Percentiles rank a stretch among this genome's conserved stretches.
phyloP scores from a whole-genome alignment of 352 stramenopile species.

The Discostella stelligera region DNA sequence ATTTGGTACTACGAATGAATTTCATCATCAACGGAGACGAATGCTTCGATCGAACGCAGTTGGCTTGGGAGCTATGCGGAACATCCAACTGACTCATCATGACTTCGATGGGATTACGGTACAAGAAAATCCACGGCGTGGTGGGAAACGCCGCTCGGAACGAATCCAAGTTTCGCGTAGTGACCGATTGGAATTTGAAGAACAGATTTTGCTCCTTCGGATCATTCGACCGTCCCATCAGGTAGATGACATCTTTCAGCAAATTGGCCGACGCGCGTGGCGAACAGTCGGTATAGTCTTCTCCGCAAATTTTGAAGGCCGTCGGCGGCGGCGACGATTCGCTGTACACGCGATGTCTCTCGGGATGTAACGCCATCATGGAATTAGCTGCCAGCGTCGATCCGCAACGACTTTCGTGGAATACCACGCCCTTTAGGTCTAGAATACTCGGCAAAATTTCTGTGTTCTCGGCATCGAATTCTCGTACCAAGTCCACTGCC shows the following conservation, averaged over 20 bases:
- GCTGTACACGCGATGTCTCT: slow-evolving; percentile 65
- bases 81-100: slow-evolving; percentile 81
- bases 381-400: slow-evolving; percentile 86
- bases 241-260: slow-evolving; percentile 81
- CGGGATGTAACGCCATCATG: slow-evolving; percentile 65
- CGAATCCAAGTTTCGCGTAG: slow-evolving; percentile 77
- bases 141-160: slow-evolving; percentile 77
- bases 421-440: slow-evolving; percentile 81
- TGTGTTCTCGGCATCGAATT: slow-evolving; percentile 50
- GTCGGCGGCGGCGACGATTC: slow-evolving; percentile 56
- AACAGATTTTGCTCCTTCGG: slow-evolving; percentile 74
- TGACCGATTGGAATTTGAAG: slow-evolving; percentile 80
- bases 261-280: slow-evolving; percentile 44
- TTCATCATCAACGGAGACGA: slow-evolving; percentile 31
- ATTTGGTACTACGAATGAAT: slow-evolving; percentile 18
- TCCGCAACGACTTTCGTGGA: slow-evolving; percentile 87
- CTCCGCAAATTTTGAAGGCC: slow-evolving; percentile 50
- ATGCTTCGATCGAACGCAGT: slow-evolving; percentile 61
- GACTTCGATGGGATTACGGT: slow-evolving; percentile 84
- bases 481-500: slow-evolving; percentile 47
- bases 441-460: slow-evolving; percentile 39
- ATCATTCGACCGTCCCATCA: slow-evolving; percentile 81
- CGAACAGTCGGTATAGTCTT: slow-evolving; percentile 53
- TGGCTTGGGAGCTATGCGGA: slow-evolving; percentile 24
- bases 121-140: slow-evolving; percentile 85